These are phyloP conservation scores for Orbilia quercus DNA, from an alignment of 2,329 filamentous ascomycete species.

Conservation along the genomic window DNA sequence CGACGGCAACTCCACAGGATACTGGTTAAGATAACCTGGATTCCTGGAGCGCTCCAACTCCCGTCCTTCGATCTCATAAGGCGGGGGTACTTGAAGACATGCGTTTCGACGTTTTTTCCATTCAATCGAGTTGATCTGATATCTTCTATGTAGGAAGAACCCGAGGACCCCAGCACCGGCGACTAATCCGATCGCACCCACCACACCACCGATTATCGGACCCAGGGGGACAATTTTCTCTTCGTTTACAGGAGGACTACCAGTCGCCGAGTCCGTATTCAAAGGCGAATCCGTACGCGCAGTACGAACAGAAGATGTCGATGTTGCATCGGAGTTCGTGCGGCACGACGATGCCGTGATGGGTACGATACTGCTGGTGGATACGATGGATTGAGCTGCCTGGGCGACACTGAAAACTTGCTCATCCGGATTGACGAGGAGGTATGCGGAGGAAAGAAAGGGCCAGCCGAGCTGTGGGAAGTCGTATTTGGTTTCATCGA, in stretches of 20 bases:
- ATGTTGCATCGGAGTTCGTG: background rate
- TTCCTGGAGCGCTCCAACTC: background rate
- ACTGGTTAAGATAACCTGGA: no score
- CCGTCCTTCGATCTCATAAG: background rate
- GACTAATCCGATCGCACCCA: background rate
- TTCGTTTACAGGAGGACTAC: no score
- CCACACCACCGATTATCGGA: background rate
- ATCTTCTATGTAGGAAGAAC: background rate
- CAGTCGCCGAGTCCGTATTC: background rate
- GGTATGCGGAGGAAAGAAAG: conserved; percentile 43
- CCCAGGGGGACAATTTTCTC: background rate
- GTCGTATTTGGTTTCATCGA: conserved; percentile 28
- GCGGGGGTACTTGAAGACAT: no score
- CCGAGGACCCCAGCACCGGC: background rate
- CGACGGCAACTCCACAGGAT: background rate
- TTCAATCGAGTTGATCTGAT: background rate
- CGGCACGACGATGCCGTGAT: background rate
- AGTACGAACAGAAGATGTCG: background rate
- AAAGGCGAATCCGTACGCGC: background rate
- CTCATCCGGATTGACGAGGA: conserved; percentile 32
- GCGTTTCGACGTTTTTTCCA: background rate
- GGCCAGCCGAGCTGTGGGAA: conserved; percentile 37
- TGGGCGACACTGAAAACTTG: conserved; percentile 14
- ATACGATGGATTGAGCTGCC: conserved; percentile 2
- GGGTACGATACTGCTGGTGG: conserved; percentile 9